Evolutionary conservation across 2,329 filamentous ascomycete genomes (phyloP), one percentile per base, ranked within the genome.

Genomic region (Verticillium dahliae): DNA sequence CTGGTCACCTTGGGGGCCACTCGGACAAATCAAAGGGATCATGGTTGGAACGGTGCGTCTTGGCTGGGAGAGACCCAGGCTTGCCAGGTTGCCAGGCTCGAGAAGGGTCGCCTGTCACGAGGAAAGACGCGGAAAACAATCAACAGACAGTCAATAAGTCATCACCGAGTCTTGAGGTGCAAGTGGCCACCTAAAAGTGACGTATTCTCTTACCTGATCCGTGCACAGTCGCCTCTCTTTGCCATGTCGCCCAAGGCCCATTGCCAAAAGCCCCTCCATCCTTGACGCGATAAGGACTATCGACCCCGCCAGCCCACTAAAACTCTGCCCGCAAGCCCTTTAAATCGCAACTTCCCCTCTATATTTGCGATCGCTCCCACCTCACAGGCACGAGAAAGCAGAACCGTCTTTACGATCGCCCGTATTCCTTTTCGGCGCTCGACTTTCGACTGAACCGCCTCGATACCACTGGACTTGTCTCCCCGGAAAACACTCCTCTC

Each of bases 291-390:
- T 52, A 52, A 52, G 45, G n/a, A 41, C 56, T 39, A 41, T 59
- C 33, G 45, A 59, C 64, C 64, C 64, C 63, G 63, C 64, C 61
- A 62, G 61, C 61, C 64, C 64, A 65, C 64, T 65, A 66, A 65
- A 65, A 63, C 59, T 63, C 62, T 65, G 57, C 61, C 60, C 59
- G 62, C 62, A 64, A 64, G 64, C 62, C 61, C 62, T 58, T 61
- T 64, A 63, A 66, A 65, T 65, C 39, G 60, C 58, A 63, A 62
- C 61, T 64, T 61, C 63, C 63, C 64, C 64, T 66, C 64, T 52
- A 52, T 52, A 52, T 52, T 52, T 52, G 27, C 34, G 54, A 56
- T 34, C 54, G 33, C 54, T 35, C 54, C 54, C 54, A 56, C 14
- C 54, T 56, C 54, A 34, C 54, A 52, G 45, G n/a, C 18, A 33